phyloP scores from a whole-genome alignment of 2,329 filamentous ascomycete genomes.

The Rutstroemia sp. region DNA sequence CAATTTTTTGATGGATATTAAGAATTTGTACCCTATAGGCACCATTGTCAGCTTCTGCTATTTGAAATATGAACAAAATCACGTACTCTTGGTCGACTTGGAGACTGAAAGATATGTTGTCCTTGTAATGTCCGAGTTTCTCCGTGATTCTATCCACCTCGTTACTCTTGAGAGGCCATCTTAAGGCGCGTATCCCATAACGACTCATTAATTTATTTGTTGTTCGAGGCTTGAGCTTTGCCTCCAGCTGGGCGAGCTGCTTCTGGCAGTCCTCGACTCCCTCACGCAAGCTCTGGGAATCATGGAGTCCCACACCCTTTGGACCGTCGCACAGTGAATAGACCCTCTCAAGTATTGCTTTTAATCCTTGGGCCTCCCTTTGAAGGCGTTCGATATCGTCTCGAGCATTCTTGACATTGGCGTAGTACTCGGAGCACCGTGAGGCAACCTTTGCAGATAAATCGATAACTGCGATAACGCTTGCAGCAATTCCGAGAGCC shows the following conservation, averaged over 20 bases:
- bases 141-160: conserved; percentile 28
- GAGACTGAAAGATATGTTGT: conserved; percentile 27
- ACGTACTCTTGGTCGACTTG: conserved; percentile 32
- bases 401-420: conserved; percentile 10
- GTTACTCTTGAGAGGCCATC: conserved; percentile 32
- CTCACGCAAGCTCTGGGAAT: conserved; percentile 20
- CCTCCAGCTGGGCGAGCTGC: conserved; percentile 22
- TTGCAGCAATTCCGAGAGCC: conserved; percentile 29
- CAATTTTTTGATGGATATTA: too few relatives aligned
- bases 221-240: conserved; percentile 21
- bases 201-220: conserved; percentile 27
- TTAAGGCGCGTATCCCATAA: conserved; percentile 14
- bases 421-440: conserved; percentile 32
- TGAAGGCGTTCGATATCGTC: conserved; percentile 30
- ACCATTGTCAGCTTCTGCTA: conserved; percentile 2
- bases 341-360: conserved; percentile 23
- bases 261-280: conserved; percentile 17
- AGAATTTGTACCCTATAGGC: too few relatives aligned
- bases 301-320: conserved; percentile 23
- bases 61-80: conserved; percentile 7
- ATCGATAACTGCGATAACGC: conserved; percentile 33
- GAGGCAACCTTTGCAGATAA: conserved; percentile 31
- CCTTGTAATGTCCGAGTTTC: conserved; percentile 25
- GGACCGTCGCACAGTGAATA: conserved; percentile 25
- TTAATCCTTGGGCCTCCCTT: conserved; percentile 24